Percentiles rank a stretch among this genome's conserved stretches.
These are phyloP conservation scores for Erodium maritimum DNA, from an alignment of 345 rosid species.

Conservation along the genomic window DNA sequence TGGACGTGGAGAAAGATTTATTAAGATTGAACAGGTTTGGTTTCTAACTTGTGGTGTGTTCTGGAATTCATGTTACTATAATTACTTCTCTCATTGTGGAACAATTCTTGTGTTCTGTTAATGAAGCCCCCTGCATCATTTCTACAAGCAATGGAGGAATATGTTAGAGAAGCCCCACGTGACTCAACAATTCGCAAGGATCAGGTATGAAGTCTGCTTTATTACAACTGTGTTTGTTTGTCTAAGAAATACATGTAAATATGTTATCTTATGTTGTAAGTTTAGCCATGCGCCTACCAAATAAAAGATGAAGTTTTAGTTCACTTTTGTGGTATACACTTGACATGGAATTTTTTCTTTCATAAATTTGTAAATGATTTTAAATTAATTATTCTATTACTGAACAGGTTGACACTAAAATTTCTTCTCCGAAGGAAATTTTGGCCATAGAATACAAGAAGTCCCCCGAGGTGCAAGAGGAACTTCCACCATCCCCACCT, in stretches of 20 bases:
- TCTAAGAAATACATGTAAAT: background rate
- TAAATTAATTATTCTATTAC: conserved; percentile 1
- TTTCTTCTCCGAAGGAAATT: conserved; percentile 57
- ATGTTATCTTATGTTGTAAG: background rate
- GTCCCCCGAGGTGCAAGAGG: conserved; percentile 39
- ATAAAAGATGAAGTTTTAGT: background rate
- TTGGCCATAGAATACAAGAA: conserved; percentile 70
- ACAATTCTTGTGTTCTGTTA: background rate
- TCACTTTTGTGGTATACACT: background rate
- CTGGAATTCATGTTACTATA: background rate
- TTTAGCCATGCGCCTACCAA: background rate
- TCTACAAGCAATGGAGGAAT: conserved; percentile 98
- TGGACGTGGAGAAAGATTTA: conserved; percentile 75
- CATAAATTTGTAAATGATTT: background rate
- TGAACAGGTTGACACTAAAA: conserved; percentile 32
- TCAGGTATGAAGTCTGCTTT: conserved; percentile 38
- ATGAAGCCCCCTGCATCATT: conserved; percentile 84
- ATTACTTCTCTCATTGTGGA: background rate
- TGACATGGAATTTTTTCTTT: background rate
- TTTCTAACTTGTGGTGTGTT: conserved; percentile 10
- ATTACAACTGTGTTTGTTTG: background rate
- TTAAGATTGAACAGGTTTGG: conserved; percentile 86
- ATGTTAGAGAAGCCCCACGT: conserved; percentile 76
- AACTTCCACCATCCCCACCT: conserved; percentile 37
- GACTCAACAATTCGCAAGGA: conserved; percentile 45